Conservation (phyloP, 176 grass and related monocot species). For the Bonia amplexicaulis region DNA sequence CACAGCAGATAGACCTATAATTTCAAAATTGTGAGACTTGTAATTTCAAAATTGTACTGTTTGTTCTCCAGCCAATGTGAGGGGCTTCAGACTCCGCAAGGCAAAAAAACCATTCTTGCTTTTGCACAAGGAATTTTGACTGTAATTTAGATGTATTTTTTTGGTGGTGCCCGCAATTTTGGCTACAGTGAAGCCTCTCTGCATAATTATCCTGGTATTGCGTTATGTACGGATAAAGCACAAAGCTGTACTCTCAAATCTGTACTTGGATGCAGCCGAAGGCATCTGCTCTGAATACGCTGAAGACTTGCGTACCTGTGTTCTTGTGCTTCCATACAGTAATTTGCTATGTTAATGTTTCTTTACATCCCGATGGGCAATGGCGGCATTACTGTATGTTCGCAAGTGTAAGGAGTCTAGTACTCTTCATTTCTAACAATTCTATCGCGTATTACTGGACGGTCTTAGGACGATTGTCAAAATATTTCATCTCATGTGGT, state of each 20-base stretch:
- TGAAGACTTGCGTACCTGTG: background rate
- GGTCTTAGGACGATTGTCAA: background rate
- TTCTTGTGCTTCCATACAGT: background rate
- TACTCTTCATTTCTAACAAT: background rate
- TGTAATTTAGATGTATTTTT: constrained; percentile 19
- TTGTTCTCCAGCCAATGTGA: constrained; percentile 19
- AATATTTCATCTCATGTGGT: background rate
- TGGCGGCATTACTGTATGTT: background rate
- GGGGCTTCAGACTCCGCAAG: background rate
- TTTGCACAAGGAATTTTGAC: constrained; percentile 29
- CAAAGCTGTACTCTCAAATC: background rate
- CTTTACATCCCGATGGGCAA: background rate
- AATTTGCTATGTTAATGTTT: background rate
- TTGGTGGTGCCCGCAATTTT: background rate
- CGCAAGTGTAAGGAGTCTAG: background rate
- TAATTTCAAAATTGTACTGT: constrained; percentile 26
- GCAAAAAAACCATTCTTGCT: constrained; percentile 10
- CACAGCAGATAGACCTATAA: constrained; percentile 40
- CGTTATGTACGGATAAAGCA: background rate
- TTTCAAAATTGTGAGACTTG: constrained; percentile 28
- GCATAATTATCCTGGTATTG: background rate
- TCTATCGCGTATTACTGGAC: background rate
- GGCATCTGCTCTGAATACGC: background rate
- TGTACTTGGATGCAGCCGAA: background rate
- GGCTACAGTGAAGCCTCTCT: background rate